Evolutionary conservation across 129 eudicot genomes (phyloP), one percentile per base, ranked within the genome.

Genomic region (Glebionis coronaria): DNA sequence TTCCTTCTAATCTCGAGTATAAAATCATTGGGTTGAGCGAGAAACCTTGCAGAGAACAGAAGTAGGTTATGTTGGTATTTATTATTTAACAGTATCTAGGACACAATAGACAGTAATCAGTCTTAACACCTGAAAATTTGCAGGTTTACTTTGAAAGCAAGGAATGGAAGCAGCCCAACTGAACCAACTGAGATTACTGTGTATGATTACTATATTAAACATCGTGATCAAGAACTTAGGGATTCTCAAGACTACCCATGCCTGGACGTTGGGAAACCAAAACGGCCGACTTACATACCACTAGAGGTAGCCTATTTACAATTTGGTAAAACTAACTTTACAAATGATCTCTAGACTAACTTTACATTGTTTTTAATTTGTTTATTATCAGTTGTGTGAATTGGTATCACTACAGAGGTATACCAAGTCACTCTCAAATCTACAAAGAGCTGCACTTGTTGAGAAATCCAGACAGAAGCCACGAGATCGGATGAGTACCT

Each of bases 391-490:
- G 96, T 80, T 92, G 0, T 88, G 96, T 49, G 74, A 82, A 0
- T 35, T 88, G 68, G 69, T 92, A 4, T 70, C 98, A 0, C 52
- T 88, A 44, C 98, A 92, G 76, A 82, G 98, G 0, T 92, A 88
- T 66, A 91, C 95, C 5, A 92, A 92, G 67, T 80, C 95, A 0
- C 70, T 92, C 3, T 72, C 96, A 9, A 80, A 76, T 46, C 61
- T 77, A 23, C 96, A 85, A 66, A 60, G 96, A 57, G 75, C 98
- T 4, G 68, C 87, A 9, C 64, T 92, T 29, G 95, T 88, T 35
- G 96, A 92, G 71, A 88, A 88, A 56, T 92, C 98, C 0, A 77
- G 96, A 18, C 96, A 92, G 25, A 92, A 88, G 65, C 98, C 96
- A 0, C 91, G 78, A 40, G 98, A 88, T 20, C 73, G 91, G 58